Percentiles rank a stretch among this genome's conserved stretches.
Evolutionary conservation across 495 filamentous ascomycete genomes (phyloP).

Genomic region (Pseudomonodictys pantanalensis): DNA sequence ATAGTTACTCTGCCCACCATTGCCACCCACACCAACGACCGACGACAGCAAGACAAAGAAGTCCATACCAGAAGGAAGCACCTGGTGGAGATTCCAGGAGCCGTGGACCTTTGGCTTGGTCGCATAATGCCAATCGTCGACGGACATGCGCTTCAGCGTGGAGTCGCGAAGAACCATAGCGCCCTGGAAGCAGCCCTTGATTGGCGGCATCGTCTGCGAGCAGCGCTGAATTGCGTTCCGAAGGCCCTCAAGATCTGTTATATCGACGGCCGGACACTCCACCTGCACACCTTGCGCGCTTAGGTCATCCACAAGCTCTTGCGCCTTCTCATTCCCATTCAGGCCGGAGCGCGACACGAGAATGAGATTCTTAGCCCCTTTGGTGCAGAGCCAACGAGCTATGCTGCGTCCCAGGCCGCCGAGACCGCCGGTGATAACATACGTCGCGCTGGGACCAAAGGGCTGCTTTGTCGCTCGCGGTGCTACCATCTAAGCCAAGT

Average conservation of each 20-base stretch:
- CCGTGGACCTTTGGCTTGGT: constrained; percentile 4
- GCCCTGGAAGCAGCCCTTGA: constrained; percentile 33
- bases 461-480: too few species aligned
- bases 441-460: constrained; percentile 15
- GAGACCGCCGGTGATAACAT: constrained; percentile 26
- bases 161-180: constrained; percentile 26
- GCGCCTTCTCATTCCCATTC: neutral
- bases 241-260: neutral
- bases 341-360: neutral
- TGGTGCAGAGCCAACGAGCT: constrained; percentile 16
- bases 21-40: constrained; percentile 2
- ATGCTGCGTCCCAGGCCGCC: constrained; percentile 24
- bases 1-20: constrained; percentile 11
- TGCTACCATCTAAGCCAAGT: neutral
- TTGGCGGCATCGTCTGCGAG: constrained; percentile 13
- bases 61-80: constrained; percentile 12
- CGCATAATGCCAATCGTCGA: neutral
- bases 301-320: neutral
- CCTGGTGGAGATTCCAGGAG: constrained; percentile 21
- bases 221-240: neutral
- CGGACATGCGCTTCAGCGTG: constrained; percentile 6
- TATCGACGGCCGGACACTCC: neutral
- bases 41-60: constrained; percentile 26
- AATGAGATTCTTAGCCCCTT: constrained; percentile 23
- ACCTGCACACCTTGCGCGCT: neutral